phyloP scores from a whole-genome alignment of 129 eudicot species.

The Tagetes erecta region DNA sequence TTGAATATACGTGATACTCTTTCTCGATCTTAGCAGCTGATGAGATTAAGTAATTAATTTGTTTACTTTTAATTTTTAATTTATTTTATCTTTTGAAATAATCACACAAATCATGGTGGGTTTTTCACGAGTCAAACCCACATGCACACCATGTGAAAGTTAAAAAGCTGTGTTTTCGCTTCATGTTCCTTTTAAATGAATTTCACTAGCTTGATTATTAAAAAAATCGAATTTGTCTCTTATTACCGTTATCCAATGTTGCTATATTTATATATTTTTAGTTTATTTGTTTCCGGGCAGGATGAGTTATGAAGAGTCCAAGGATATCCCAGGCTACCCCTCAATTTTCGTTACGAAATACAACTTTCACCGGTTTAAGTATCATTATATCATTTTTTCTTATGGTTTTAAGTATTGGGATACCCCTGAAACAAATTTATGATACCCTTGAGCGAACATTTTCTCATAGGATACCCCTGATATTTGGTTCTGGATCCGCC shows the following conservation, averaged over 20 bases:
- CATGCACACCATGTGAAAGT: slow-evolving; percentile 40
- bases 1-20: no score
- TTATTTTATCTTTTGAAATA: neutral
- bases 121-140: slow-evolving; percentile 41
- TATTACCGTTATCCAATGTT: slow-evolving; percentile 31
- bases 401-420: no score
- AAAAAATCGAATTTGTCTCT: neutral
- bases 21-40: no score
- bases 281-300: neutral
- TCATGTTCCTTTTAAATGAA: slow-evolving; percentile 35
- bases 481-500: no score
- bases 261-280: neutral
- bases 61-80: neutral
- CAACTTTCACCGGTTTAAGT: no score
- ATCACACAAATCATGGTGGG: slow-evolving; percentile 32
- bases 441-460: no score
- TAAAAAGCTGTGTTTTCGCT: slow-evolving; percentile 27
- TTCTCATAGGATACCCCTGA: no score
- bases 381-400: no score
- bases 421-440: no score
- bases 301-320: no score
- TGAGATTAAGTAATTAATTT: neutral
- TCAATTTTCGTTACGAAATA: no score
- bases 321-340: no score
- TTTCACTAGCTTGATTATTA: neutral